Conservation (phyloP, 768 basidiomycete genomes). For the Serpula lacrymans region DNA sequence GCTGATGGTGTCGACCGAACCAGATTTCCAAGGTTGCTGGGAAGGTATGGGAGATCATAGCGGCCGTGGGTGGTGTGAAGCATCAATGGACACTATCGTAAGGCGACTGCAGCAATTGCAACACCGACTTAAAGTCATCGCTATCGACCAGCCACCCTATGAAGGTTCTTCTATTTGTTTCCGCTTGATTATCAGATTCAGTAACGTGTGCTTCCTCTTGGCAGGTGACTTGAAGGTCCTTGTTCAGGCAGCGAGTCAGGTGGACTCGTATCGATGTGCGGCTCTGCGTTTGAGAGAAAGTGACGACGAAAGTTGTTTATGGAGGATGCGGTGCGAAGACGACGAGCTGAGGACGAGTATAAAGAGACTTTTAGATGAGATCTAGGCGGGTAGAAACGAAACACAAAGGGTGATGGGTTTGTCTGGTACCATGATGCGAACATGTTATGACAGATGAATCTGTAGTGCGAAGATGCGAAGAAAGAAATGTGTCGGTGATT, state of each 20-base stretch:
- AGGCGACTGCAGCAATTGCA: slow-evolving; percentile 50
- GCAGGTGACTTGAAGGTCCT: slow-evolving; percentile 68
- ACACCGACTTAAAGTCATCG: slow-evolving; percentile 44
- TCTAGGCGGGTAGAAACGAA: too few species aligned
- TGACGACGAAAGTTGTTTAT: slow-evolving; percentile 70
- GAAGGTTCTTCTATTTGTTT: slow-evolving; percentile 40
- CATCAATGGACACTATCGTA: slow-evolving; percentile 50
- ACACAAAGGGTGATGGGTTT: too few species aligned
- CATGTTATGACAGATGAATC: too few species aligned
- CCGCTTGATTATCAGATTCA: background rate
- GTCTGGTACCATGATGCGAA: too few species aligned
- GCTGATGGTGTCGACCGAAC: slow-evolving; percentile 18
- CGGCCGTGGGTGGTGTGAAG: slow-evolving; percentile 69
- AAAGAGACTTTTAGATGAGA: slow-evolving; percentile 37
- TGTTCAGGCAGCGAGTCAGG: slow-evolving; percentile 27
- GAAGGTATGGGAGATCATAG: slow-evolving; percentile 41
- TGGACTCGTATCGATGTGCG: slow-evolving; percentile 20
- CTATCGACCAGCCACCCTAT: slow-evolving; percentile 56
- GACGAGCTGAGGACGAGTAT: slow-evolving; percentile 39
- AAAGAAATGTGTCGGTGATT: too few species aligned
- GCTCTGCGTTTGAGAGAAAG: slow-evolving; percentile 57
- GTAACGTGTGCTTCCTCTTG: slow-evolving; percentile 1
- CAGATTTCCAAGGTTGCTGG: slow-evolving; percentile 61
- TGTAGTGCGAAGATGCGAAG: too few species aligned
- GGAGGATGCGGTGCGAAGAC: slow-evolving; percentile 61